phyloP scores from a whole-genome alignment of 2,329 filamentous ascomycete species.

The Aureobasidium musti region DNA sequence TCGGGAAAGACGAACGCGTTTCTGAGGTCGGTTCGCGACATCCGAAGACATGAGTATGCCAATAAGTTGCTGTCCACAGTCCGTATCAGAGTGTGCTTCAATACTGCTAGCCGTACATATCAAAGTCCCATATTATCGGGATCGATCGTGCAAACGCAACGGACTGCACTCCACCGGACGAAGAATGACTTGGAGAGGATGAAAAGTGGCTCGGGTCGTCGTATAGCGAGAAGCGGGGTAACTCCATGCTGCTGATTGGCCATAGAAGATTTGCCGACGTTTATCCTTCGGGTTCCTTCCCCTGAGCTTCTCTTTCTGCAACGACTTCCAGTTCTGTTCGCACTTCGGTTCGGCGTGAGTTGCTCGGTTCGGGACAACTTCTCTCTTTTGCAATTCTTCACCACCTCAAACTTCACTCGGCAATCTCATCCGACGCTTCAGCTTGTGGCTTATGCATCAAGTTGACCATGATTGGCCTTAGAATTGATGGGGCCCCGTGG shows the following conservation, averaged over 20 bases:
- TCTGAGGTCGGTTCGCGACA: conserved; percentile 11
- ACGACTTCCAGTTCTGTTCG: neutral
- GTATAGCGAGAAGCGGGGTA: neutral
- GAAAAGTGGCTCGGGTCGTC: too few species aligned
- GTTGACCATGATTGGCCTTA: neutral
- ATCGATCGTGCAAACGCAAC: neutral
- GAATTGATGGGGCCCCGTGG: neutral
- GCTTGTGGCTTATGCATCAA: neutral
- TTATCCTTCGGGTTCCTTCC: neutral
- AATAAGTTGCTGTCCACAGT: too few species aligned
- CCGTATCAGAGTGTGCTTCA: too few species aligned
- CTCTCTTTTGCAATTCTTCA: too few species aligned
- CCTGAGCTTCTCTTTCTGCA: neutral
- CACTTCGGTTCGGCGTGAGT: neutral
- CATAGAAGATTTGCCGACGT: neutral
- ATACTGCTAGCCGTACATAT: too few species aligned
- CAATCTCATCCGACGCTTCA: neutral
- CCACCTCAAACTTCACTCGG: too few species aligned
- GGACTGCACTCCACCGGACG: neutral
- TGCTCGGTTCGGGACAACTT: too few species aligned
- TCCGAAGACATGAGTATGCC: neutral
- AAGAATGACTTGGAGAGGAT: neutral
- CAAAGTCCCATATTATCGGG: neutral
- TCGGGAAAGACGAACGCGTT: conserved; percentile 31
- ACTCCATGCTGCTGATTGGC: neutral